Evolutionary conservation across 2,329 filamentous ascomycete genomes (phyloP), one percentile per base, ranked within the genome.

Genomic region (Fusarium sp.): DNA sequence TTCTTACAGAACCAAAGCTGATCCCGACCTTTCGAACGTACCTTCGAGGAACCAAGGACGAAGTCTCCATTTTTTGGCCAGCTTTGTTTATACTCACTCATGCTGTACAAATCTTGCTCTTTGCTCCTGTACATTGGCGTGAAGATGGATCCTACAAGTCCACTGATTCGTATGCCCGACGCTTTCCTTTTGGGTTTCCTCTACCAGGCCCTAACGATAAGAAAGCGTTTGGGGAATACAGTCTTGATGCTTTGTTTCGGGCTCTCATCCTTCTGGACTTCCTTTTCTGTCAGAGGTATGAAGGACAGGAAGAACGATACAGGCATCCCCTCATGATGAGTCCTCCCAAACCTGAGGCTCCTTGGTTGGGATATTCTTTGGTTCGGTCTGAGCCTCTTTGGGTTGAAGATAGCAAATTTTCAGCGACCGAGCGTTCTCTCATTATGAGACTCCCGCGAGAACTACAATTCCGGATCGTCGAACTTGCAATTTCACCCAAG

Each of bases 371-470:
- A 14, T 52, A 52, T 2, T 52, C n/a, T 7, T 3, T 20, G 4
- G 17, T 17, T 0, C 0, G 36, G 36, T 22, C 20, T 9, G 22
- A 29, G 9, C 25, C 36, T 4, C 35, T 18, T 9, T 53, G 14
- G 3, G 29, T 7, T 33, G 5, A 22, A 5, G 20, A 22, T 1
- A 31, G 46, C 14, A n/a, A 0, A 0, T 0, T 11, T 29, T 3
- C 25, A 46, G 1, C 1, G n/a, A 13, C 0, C 1, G 0, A 0
- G 18, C 25, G 25, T 5, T 46, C 44, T n/a, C 0, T 29, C 4
- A 46, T 29, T 2, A 36, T 33, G 11, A 39, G 10, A n/a, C 14
- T 42, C 1, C 52, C 27, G 15, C 0, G 11, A 18, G n/a, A 55
- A 31, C 0, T 55, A 7, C 52, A 42, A 0, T 0, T 25, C 18